Conservation (phyloP, 2,329 filamentous ascomycete species). For the Talaromyces sp. region DNA sequence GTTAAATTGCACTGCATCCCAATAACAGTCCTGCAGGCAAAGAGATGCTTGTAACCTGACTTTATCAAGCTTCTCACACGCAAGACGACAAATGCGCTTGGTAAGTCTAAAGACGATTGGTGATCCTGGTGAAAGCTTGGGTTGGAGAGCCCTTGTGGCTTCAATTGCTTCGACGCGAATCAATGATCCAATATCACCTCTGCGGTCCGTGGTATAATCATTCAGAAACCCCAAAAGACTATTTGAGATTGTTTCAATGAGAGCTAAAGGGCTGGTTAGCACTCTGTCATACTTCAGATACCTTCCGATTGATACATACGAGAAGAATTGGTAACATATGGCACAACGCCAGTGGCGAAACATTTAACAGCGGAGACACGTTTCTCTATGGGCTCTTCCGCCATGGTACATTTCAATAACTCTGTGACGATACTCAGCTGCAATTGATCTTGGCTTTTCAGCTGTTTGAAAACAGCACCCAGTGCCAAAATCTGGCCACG, state of each 20-base stretch:
- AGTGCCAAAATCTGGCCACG: slow-evolving; percentile 49
- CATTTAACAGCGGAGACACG: slow-evolving; percentile 45
- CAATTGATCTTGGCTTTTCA: slow-evolving; percentile 27
- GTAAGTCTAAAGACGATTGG: slow-evolving; percentile 31
- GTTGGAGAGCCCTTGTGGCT: slow-evolving; percentile 54
- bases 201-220: slow-evolving; percentile 87
- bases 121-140: slow-evolving; percentile 19
- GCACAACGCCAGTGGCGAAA: slow-evolving; percentile 40
- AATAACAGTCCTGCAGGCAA: slow-evolving; percentile 43
- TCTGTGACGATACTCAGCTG: slow-evolving; percentile 35
- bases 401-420: slow-evolving; percentile 37
- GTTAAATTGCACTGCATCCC: slow-evolving; percentile 40
- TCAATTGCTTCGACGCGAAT: slow-evolving; percentile 78
- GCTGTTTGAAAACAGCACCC: slow-evolving; percentile 41
- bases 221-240: slow-evolving; percentile 58
- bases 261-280: slow-evolving; percentile 31
- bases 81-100: slow-evolving; percentile 64
- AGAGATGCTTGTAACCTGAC: slow-evolving; percentile 64
- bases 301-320: background rate
- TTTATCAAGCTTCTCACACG: slow-evolving; percentile 87
- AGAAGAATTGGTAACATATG: slow-evolving; percentile 36
- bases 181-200: slow-evolving; percentile 87
- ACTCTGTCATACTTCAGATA: background rate
- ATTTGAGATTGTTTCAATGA: slow-evolving; percentile 30
- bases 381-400: slow-evolving; percentile 45